Evolutionary conservation across 139 green algal species (phyloP), one percentile per base, ranked within the genome.

Genomic region (Chlorella sp.): DNA sequence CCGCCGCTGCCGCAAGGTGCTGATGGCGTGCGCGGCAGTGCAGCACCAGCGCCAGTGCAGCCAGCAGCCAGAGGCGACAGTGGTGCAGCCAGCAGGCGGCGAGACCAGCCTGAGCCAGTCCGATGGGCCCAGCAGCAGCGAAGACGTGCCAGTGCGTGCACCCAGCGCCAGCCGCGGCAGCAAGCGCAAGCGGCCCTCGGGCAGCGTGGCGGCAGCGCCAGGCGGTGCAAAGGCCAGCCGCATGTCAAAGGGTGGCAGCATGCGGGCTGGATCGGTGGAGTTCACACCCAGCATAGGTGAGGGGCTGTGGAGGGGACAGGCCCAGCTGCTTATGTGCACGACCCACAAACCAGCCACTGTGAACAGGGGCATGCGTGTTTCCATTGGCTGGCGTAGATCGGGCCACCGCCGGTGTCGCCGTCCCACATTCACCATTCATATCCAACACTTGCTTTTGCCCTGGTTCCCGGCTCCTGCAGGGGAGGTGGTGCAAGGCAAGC

Each of bases 21-120:
- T 85, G 26, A 30, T 85, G 60, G 80, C 51, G 1, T 85, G 51
- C 48, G 80, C 36, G 3, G 60, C 80, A 16, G 22, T 48, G 38
- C n/a, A 58, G 36, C 80, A 80, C 73, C 73, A 80, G 73, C 73
- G 46, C n/a, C 46, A 80, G n/a, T 80, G 73, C 73, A 30, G 17
- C 22, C 73, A 65, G 51, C 51, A 82, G 30, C 51, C 51, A 60
- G 51, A 60, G 51, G 51, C 51, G 24, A 60, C 51, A 3, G 51
- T 60, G 51, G 62, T 34, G 81, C 62, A 72, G 46, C 41, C 24
- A 26, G 54, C 73, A 14, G 30, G 54, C 24, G 68, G 40, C 17
- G 84, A 56, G 73, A 14, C 51, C 38, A 79, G 75, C 20, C 26
- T 34, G 9, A 81, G n/a, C 64, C 13, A 44, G 32, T 60, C 60